Conservation (phyloP, 2,329 filamentous ascomycete genomes). For the Emergomyces africanus region DNA sequence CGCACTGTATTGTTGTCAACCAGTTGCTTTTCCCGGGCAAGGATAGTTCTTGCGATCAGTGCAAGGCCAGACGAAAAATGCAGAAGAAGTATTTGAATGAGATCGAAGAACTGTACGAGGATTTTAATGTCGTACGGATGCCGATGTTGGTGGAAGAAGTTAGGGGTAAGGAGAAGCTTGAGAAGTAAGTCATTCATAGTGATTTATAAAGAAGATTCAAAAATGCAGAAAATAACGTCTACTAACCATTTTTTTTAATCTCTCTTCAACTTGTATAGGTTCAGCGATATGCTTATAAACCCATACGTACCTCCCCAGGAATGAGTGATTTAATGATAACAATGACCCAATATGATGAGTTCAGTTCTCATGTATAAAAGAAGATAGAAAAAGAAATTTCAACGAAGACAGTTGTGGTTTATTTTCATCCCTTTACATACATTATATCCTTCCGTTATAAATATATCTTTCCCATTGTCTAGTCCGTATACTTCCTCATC, state of each 20-base stretch:
- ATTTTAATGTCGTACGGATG: slow-evolving; percentile 99
- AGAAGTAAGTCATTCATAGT: slow-evolving; percentile 44
- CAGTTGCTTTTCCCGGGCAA: slow-evolving; percentile 87
- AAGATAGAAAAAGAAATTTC: slow-evolving; percentile 14
- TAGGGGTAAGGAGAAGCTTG: slow-evolving; percentile 82
- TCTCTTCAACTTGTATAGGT: slow-evolving; percentile 22
- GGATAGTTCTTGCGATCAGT: slow-evolving; percentile 82
- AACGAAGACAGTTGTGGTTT: no score
- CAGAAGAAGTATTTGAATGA: slow-evolving; percentile 99
- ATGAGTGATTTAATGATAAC: slow-evolving; percentile 2
- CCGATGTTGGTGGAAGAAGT: slow-evolving; percentile 92
- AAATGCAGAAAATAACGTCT: background rate
- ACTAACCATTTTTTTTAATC: slow-evolving; percentile 2
- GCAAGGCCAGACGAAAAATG: slow-evolving; percentile 90
- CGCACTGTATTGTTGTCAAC: slow-evolving; percentile 95
- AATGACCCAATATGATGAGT: background rate
- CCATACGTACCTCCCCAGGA: slow-evolving; percentile 36
- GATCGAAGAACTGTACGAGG: slow-evolving; percentile 96
- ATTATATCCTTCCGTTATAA: background rate
- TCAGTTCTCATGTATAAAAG: slow-evolving; percentile 21
- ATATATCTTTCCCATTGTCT: background rate
- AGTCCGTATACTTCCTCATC: background rate
- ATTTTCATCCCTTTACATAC: background rate
- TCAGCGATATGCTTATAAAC: slow-evolving; percentile 38
- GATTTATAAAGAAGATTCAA: background rate